Evolutionary conservation across 2,329 filamentous ascomycete genomes (phyloP).

Genomic region (Shiraia bambusicola): DNA sequence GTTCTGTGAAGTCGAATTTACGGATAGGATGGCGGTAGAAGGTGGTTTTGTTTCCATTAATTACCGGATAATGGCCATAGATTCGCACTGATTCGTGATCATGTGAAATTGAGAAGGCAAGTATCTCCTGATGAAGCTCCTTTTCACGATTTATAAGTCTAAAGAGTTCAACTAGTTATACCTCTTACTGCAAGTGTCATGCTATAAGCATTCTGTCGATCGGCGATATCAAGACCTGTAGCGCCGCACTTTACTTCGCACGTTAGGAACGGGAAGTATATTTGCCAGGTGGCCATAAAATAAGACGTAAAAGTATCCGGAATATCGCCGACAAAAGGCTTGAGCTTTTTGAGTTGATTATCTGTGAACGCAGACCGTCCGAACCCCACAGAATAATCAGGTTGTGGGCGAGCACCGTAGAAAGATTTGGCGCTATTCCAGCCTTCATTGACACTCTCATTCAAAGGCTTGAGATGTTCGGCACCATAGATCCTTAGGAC

Average conservation of each 20-base stretch:
- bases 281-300: slow-evolving; percentile 50
- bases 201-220: slow-evolving; percentile 31
- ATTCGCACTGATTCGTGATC: slow-evolving; percentile 17
- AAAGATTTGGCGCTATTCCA: slow-evolving; percentile 48
- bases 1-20: slow-evolving; percentile 1
- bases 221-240: slow-evolving; percentile 32
- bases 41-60: slow-evolving; percentile 13
- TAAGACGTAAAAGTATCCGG: slow-evolving; percentile 36
- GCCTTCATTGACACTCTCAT: slow-evolving; percentile 48
- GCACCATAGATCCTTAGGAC: slow-evolving; percentile 30
- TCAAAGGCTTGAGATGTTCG: slow-evolving; percentile 30
- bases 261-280: slow-evolving; percentile 56
- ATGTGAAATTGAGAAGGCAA: slow-evolving; percentile 25
- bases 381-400: too few species aligned
- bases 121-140: slow-evolving; percentile 22
- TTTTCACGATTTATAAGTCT: slow-evolving; percentile 15
- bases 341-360: slow-evolving; percentile 47
- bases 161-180: slow-evolving; percentile 24
- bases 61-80: slow-evolving; percentile 20
- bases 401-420: slow-evolving; percentile 44
- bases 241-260: slow-evolving; percentile 52
- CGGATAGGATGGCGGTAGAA: slow-evolving; percentile 15
- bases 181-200: slow-evolving; percentile 21
- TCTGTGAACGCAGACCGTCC: slow-evolving; percentile 46
- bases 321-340: slow-evolving; percentile 24